Percentiles rank a stretch among this genome's conserved stretches.
Evolutionary conservation across 805 yeast species (phyloP).

Genomic region (Hanseniaspora pseudoguilliermondii): DNA sequence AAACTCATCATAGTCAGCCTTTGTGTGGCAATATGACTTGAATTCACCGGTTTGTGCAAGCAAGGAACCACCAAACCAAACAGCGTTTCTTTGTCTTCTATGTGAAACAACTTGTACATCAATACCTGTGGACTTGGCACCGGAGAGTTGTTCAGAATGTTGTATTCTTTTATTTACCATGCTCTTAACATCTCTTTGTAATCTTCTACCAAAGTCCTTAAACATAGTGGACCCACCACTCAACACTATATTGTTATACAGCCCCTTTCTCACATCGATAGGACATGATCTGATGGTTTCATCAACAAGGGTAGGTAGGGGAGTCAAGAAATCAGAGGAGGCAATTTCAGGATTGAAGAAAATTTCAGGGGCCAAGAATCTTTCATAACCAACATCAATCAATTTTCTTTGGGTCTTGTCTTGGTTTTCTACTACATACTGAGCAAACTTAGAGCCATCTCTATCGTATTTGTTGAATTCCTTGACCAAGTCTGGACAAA

Average conservation of each 20-base stretch:
- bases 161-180: constrained; percentile 83
- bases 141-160: constrained; percentile 61
- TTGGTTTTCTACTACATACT: constrained; percentile 75
- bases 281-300: constrained; percentile 91
- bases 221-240: constrained; percentile 99
- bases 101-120: constrained; percentile 95
- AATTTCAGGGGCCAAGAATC: constrained; percentile 97
- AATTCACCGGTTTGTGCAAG: constrained; percentile 96
- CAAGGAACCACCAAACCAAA: constrained; percentile 97
- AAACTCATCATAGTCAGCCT: constrained; percentile 91
- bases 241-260: constrained; percentile 87
- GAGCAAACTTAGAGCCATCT: constrained; percentile 87
- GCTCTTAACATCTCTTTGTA: constrained; percentile 83
- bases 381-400: constrained; percentile 94
- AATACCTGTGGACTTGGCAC: constrained; percentile 76
- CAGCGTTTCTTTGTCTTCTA: constrained; percentile 95
- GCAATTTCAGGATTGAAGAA: constrained; percentile 97
- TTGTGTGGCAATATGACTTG: constrained; percentile 90
- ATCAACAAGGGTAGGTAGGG: constrained; percentile 92
- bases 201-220: constrained; percentile 92
- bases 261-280: constrained; percentile 92
- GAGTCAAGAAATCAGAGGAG: constrained; percentile 86
- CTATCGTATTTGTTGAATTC: constrained; percentile 91
- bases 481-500: constrained; percentile 92
- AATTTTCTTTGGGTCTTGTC: constrained; percentile 46